Conservation (phyloP, 805 yeast species). For the Candida piceae region DNA sequence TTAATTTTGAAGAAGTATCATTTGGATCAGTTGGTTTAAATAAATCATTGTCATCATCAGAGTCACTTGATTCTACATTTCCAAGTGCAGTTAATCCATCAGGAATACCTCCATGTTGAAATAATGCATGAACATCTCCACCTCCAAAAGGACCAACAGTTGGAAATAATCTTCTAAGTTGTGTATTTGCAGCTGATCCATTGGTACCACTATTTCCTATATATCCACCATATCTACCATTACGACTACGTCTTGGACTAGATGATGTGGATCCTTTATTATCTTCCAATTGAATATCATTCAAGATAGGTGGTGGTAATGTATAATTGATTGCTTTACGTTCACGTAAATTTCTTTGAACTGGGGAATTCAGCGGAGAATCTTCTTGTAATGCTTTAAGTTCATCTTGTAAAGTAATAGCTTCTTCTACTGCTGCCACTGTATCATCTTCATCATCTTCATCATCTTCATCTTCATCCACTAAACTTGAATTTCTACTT, state of each 20-base stretch:
- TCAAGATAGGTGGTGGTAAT: slow-evolving; percentile 72
- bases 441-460: slow-evolving; percentile 9
- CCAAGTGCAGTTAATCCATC: slow-evolving; percentile 33
- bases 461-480: slow-evolving; percentile 1
- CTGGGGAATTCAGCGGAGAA: slow-evolving; percentile 48
- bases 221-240: slow-evolving; percentile 20
- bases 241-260: slow-evolving; percentile 28
- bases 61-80: slow-evolving; percentile 38
- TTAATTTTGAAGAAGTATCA: slow-evolving; percentile 19
- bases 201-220: slow-evolving; percentile 8
- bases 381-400: slow-evolving; percentile 56
- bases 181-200: slow-evolving; percentile 19
- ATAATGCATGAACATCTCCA: slow-evolving; percentile 79
- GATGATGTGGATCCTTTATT: slow-evolving; percentile 12
- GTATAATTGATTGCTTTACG: slow-evolving; percentile 74
- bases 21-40: slow-evolving; percentile 31
- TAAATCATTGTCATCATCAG: slow-evolving; percentile 43
- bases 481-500: background rate
- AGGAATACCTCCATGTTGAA: slow-evolving; percentile 58
- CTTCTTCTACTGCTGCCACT: slow-evolving; percentile 16
- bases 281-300: slow-evolving; percentile 33
- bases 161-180: slow-evolving; percentile 72
- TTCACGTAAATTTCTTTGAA: slow-evolving; percentile 52
- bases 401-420: slow-evolving; percentile 54
- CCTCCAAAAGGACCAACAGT: slow-evolving; percentile 99